Evolutionary conservation across 108 stramenopile genomes (phyloP), one percentile per base, ranked within the genome.

Genomic region (Chaetoceros muelleri): DNA sequence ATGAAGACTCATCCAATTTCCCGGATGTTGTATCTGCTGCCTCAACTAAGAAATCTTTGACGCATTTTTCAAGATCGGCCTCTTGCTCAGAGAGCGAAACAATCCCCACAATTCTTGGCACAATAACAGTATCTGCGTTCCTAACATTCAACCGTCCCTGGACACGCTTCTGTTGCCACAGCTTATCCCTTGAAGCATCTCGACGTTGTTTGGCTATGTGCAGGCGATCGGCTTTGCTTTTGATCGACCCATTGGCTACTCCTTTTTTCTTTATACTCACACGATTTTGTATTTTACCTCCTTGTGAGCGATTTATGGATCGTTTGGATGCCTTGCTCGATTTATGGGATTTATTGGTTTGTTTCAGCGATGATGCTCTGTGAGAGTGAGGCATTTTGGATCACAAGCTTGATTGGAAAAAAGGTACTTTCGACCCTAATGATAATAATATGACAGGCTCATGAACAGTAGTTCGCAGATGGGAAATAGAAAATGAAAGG

Each of bases 101-200:
- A 51, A 94, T 90, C 17, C 89, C 92, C 27, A 93, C 87, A n/a
- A 96, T 58, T 48, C 87, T 67, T 1, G 95, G 92, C 13, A 40
- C 34, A 40, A 40, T 40, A 10, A 13, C 34, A 40, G 79, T 65
- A 40, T 76, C 71, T 7, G 72, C 55, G 1, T 72, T 55, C 40
- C 53, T 65, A 28, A 29, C 47, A 13, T 60, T 66, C 49, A 50
- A 52, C 30, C 76, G 19, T 5, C 80, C 78, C 13, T 40, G 34
- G 5, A 40, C 34, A 20, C 87, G 70, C 30, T 70, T 72, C 24
- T 65, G 57, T 30, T 75, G 62, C 49, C 76, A 44, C 20, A 77
- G 44, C 25, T 67, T 64, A 46, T 74, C 64, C 10, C 70, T 64
- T 17, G 70, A 73, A 25, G 75, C 58, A n/a, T 76, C 78, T 19